Conservation (phyloP, 148 eudicot species). For the Amaranthus hypochondriacus region DNA sequence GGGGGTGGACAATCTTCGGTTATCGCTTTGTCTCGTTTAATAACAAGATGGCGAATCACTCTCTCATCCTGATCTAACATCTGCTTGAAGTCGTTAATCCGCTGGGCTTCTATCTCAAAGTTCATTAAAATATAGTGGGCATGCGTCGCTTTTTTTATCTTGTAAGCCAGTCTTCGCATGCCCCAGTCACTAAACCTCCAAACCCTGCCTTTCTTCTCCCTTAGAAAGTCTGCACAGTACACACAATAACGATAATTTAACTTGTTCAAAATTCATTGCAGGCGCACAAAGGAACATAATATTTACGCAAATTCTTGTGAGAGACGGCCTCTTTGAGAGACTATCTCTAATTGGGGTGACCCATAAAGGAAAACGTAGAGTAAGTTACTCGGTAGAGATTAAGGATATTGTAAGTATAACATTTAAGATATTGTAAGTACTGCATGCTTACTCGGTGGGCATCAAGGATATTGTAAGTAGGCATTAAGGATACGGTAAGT, state of each 20-base stretch:
- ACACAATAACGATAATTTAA: neutral
- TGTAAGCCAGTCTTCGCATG: slow-evolving; percentile 76
- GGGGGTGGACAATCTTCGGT: slow-evolving; percentile 88
- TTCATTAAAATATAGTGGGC: slow-evolving; percentile 93
- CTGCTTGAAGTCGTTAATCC: slow-evolving; percentile 74
- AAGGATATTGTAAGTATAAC: too few species aligned
- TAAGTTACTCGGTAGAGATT: too few species aligned
- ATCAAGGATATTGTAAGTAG: too few species aligned
- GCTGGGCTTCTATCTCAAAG: slow-evolving; percentile 68
- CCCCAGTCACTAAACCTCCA: slow-evolving; percentile 99
- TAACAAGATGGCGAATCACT: slow-evolving; percentile 90
- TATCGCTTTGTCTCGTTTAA: slow-evolving; percentile 67
- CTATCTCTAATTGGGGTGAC: too few species aligned
- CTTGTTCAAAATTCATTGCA: neutral
- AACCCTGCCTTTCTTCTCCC: slow-evolving; percentile 80
- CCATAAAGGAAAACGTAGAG: too few species aligned
- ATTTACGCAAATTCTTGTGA: too few species aligned
- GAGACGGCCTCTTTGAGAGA: too few species aligned
- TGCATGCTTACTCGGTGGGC: too few species aligned
- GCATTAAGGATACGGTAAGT: too few species aligned
- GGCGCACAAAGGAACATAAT: neutral
- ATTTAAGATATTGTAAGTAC: too few species aligned
- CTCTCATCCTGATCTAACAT: slow-evolving; percentile 85
- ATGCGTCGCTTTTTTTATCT: slow-evolving; percentile 72
- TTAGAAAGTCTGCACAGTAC: slow-evolving; percentile 51